Percentiles rank a stretch among this genome's conserved stretches.
phyloP scores from a whole-genome alignment of 176 grass and related monocot genomes.

The Triticum aestivum region IWGSC_CS_RefSeq_v2.1 NC_057803.1:741006022-741006521 shows the following conservation, averaged over 20 bases:
- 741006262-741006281: too few species aligned
- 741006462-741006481: conserved; percentile 21
- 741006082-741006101: too few species aligned
- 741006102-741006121: too few species aligned
- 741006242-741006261: too few species aligned
- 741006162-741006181: too few species aligned
- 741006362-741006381: neutral
- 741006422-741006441: neutral
- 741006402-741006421: neutral
- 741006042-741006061: too few species aligned
- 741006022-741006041: too few species aligned
- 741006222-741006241: too few species aligned
- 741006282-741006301: neutral
- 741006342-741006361: neutral
- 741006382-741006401: neutral
- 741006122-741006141: too few species aligned
- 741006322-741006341: neutral
- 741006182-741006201: too few species aligned
- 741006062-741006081: too few species aligned
- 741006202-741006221: too few species aligned
- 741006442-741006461: neutral
- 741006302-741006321: neutral
- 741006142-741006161: accelerated
- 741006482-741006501: conserved; percentile 63
- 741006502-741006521: neutral